phyloP scores from a whole-genome alignment of 805 yeast genomes.

The Pichia eremophila region DNA sequence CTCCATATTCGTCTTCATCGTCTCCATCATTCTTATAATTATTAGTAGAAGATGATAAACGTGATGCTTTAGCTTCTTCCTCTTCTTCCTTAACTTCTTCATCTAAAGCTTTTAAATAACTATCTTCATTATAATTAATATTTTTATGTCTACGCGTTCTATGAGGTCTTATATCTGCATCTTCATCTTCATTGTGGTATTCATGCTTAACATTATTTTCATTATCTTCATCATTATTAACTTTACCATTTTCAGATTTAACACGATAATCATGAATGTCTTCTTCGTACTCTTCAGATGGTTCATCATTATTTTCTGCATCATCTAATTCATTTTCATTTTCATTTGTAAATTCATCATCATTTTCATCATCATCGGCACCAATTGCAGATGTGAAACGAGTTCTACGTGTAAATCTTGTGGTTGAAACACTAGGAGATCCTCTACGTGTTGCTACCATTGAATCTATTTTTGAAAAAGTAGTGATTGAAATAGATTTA shows the following conservation, averaged over 20 bases:
- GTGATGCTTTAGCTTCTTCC: conserved; percentile 12
- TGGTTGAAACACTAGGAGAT: not conserved
- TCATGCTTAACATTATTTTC: conserved; percentile 1
- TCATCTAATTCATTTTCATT: not conserved
- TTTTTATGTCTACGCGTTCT: conserved; percentile 23
- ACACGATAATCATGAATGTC: conserved; percentile 9
- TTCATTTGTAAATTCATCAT: not conserved
- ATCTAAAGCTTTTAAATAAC: conserved; percentile 16
- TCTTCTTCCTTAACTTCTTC: conserved; percentile 20
- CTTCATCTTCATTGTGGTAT: conserved; percentile 18
- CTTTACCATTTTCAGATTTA: not conserved
- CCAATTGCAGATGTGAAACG: not conserved
- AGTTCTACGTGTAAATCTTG: not conserved
- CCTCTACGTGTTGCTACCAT: not conserved
- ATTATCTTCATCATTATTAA: not conserved
- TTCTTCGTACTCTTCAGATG: conserved; percentile 18
- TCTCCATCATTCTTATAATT: conserved; percentile 4
- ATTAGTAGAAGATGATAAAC: conserved; percentile 2
- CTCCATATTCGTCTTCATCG: conserved; percentile 5
- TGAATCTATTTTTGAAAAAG: not conserved
- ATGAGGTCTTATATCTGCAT: conserved; percentile 17
- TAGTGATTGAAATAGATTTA: not conserved
- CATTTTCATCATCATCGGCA: not conserved
- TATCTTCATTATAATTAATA: conserved; percentile 28
- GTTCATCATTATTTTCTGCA: conserved; percentile 2